phyloP scores from a whole-genome alignment of 345 rosid genomes.

The Camelina sativa region DNA sequence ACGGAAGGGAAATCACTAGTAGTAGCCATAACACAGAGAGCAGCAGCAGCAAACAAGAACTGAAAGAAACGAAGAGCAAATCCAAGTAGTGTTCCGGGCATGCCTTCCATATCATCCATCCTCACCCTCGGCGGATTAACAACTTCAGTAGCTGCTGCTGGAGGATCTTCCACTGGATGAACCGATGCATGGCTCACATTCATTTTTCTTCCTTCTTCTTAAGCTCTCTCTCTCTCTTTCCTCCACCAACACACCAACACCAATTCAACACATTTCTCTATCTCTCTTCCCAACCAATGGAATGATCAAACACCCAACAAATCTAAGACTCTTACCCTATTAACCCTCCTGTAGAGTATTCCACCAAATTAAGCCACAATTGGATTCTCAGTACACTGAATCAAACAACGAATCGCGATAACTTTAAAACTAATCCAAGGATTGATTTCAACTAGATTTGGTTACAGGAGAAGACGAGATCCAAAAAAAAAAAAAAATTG shows the following conservation, averaged over 20 bases:
- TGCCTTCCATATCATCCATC: slow-evolving; percentile 83
- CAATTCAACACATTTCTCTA: slow-evolving; percentile 17
- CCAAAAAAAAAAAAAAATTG: background rate
- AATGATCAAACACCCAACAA: background rate
- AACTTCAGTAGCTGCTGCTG: slow-evolving; percentile 63
- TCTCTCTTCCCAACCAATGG: background rate
- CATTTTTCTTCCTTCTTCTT: slow-evolving; percentile 50
- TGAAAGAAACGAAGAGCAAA: slow-evolving; percentile 67
- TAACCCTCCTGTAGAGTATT: slow-evolving; percentile 25
- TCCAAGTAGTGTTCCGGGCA: slow-evolving; percentile 84
- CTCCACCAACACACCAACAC: slow-evolving; percentile 33
- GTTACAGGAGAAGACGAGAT: slow-evolving; percentile 29
- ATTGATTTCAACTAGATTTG: slow-evolving; percentile 1
- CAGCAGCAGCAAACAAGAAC: slow-evolving; percentile 57
- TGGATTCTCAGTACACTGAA: background rate
- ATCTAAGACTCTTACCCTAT: background rate
- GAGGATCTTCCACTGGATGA: slow-evolving; percentile 78
- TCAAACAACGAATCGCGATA: background rate
- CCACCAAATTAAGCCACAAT: slow-evolving; percentile 16
- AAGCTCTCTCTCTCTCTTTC: background rate
- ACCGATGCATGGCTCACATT: slow-evolving; percentile 90
- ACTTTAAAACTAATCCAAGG: slow-evolving; percentile 13
- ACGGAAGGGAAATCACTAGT: slow-evolving; percentile 72
- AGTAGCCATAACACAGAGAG: slow-evolving; percentile 74
- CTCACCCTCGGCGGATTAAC: slow-evolving; percentile 59